Evolutionary conservation across 257 asterid species (phyloP), one percentile per base, ranked within the genome.

Genomic region (Lycium barbarum): DNA sequence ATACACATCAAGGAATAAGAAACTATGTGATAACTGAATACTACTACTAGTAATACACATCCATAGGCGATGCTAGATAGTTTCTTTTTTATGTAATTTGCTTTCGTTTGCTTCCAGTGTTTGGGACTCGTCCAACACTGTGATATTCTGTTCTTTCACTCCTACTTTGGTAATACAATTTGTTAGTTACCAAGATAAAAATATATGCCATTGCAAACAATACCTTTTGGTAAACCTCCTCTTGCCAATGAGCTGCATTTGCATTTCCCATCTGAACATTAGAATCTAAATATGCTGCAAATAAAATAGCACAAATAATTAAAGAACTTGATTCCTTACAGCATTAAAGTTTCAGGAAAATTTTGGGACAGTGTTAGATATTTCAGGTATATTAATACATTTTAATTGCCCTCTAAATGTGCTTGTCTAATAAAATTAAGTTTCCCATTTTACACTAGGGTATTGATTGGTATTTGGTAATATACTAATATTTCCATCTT

Each of bases 191-290:
- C 74, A 66, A 35, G 35, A 65, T 4, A 35, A 66, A 35, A 33
- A 12, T 1, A 66, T 40, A 40, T 3, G 6, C n/a, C 0, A 49
- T 47, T 47, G 59, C 59, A 11, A 9, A 81, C 59, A 62, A 81
- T 82, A 66, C 54, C 99, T 93, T 96, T 83, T 95, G 97, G 89
- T 91, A 94, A 79, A 88, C 86, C 88, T 95, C 97, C 87, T 96
- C 99, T 88, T 93, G 97, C 99, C 97, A 96, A 80, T 95, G 98
- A 84, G 92, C 95, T 59, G 89, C 91, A 89, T 68, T 91, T 53
- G 89, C 88, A 86, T 89, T 91, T 83, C 95, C 98, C 20, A 92
- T 89, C 86, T 93, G 97, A 54, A 97, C 88, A 5, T 97, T 89
- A 73, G 94, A 90, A 92, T 94, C 97, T 90, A 89, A 86, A 86